These are phyloP conservation scores for Cylindrodendrum hubeiense DNA, from an alignment of 2,329 filamentous ascomycete genomes.

Conservation along the genomic window DNA sequence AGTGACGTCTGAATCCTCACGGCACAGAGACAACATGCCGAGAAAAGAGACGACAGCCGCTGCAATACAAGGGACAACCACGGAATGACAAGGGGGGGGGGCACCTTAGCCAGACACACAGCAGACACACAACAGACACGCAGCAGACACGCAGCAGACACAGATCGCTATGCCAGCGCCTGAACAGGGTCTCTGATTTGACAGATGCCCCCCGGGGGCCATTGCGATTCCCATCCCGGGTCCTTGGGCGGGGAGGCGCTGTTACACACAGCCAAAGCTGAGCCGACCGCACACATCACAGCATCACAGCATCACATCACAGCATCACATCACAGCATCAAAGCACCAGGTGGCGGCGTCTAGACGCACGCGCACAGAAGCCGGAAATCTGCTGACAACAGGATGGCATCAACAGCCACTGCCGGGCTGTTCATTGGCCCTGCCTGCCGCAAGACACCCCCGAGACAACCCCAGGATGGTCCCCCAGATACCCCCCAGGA, in stretches of 20 bases:
- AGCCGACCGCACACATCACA: too few species aligned
- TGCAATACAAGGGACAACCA: too few species aligned
- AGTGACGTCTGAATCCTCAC: not conserved
- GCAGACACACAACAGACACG: not conserved
- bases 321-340: not conserved
- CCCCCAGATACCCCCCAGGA: not conserved
- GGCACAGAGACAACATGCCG: not conserved
- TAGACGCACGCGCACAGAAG: not conserved
- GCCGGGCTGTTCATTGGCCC: not conserved
- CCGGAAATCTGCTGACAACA: not conserved
- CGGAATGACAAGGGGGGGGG: not conserved
- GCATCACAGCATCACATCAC: not conserved
- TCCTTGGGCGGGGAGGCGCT: not conserved
- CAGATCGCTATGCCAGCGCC: not conserved
- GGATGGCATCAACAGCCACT: not conserved
- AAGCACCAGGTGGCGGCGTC: not conserved
- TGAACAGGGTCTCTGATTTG: not conserved
- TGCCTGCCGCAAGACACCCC: not conserved
- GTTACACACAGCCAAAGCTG: too few species aligned
- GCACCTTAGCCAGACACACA: not conserved
- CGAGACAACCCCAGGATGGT: too few species aligned
- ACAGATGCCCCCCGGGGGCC: not conserved
- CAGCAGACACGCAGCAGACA: not conserved
- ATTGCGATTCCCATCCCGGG: not conserved
- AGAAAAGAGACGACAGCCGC: not conserved